Base-by-base conservation (phyloP, 2,329 filamentous ascomycete species). In the Aspergillus caelatus region DNA sequence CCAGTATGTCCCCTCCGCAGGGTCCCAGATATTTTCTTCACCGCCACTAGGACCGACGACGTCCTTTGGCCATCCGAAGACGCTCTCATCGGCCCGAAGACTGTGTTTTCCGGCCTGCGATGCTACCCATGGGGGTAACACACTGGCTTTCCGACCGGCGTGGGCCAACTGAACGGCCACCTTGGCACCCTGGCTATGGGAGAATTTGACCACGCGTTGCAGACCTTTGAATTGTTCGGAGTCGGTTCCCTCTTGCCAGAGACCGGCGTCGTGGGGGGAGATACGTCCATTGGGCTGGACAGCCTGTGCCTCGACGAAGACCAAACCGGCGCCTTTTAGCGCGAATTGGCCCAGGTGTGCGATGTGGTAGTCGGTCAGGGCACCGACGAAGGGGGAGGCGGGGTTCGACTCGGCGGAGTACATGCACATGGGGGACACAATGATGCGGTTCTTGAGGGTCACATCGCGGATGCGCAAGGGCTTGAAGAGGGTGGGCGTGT, bases 111-210 rank as follows among this genome's bases (percentile, higher is more conserved):
- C 69, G 3, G 61, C 59, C 46, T 71, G 52, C 0, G 63, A 65
- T 0, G 73, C 71, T 0, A 79, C 23, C 79, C 78, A 81, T 0
- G 86, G 86, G 0, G 86, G 82, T 1, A 85, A 80, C 0, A 82
- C 85, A 62, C 81, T 83, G 1, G 85, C 85, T 68, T 88, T 88
- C 30, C 86, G 76, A 9, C 93, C 93, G 0, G 92, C 93, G 73
- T 96, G 93, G 1, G 82, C 90, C 3, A 96, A 84, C 80, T 97
- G 93, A 68, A 96, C 90, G 53, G 85, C 92, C 55, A 91, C 86
- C 69, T 91, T 89, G 71, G 92, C 88, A 70, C 85, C 86, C 77
- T 96, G 93, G 21, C 85, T 87, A 79, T 96, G 92, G 4, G 89
- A 86, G 66, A 93, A 95, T 66, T 94, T 90, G 46, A 88, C 88